Evolutionary conservation across 2,329 filamentous ascomycete species (phyloP).

Genomic region (Penicillium sp.): DNA sequence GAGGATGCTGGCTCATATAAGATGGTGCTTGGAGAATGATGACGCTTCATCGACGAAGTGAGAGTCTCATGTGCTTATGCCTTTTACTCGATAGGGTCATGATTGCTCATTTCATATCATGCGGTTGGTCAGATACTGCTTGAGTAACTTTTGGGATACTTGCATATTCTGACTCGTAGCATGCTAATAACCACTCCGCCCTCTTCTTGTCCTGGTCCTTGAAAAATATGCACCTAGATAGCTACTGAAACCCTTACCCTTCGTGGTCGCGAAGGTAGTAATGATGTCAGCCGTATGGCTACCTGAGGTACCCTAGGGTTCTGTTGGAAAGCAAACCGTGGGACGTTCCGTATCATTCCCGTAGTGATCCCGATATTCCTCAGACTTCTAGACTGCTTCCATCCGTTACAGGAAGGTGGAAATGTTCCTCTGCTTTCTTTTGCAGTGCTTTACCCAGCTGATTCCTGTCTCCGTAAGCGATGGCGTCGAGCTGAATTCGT

Average conservation of each 20-base stretch:
- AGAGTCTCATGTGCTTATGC: background rate
- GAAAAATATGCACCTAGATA: no score
- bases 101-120: background rate
- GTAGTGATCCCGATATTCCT: background rate
- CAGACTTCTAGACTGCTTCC: background rate
- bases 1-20: background rate
- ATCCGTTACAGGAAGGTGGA: conserved; percentile 6
- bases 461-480: background rate
- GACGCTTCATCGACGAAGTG: background rate
- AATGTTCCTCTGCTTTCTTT: no score
- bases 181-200: background rate
- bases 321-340: background rate
- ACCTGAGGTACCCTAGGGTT: no score
- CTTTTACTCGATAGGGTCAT: background rate
- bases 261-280: background rate
- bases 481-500: no score
- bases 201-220: no score
- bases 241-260: no score
- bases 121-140: background rate
- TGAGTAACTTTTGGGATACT: background rate
- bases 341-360: background rate
- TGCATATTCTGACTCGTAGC: background rate
- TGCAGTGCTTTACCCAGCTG: background rate
- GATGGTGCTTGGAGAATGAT: background rate
- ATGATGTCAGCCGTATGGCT: background rate